Base-by-base conservation (phyloP, 768 basidiomycete genomes). In the Tephrocybe rancida region DNA sequence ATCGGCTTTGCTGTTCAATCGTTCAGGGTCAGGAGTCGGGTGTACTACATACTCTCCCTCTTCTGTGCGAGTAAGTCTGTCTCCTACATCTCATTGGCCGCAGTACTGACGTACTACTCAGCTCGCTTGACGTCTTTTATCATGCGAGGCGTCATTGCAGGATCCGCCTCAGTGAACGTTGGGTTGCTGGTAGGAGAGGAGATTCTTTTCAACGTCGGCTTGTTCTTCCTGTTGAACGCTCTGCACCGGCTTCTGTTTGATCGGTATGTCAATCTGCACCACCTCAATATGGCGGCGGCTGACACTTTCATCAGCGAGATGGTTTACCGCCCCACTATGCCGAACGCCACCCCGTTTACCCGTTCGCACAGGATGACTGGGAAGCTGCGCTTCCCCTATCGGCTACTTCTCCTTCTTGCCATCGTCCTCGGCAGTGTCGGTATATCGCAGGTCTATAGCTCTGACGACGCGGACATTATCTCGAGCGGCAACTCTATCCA, bases 171-270 rank as follows among this genome's bases (percentile, higher is more conserved):
- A 24, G n/a, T 38, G 4, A 11, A 53, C 30, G 22, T 39, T 18
- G 52, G 52, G 19, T 38, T 53, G 44, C 27, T 53, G 24, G 25
- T 53, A 11, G 52, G 52, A 13, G 52, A 53, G 38, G 44, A 53
- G 18, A 53, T 53, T n/a, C 44, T 47, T 5, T 8, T 35, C 19
- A 32, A 16, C 14, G 26, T 53, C 4, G 44, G 52, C 21, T 22
- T 53, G 24, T 53, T 46, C 45, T 35, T 32, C 8, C 44, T 53
- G 16, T 21, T 53, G 37, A 46, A 47, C 16, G 44, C 52, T 25
- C 21, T 47, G 27, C 30, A 47, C 44, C 24, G 37, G 16, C 44
- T 53, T 25, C 11, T 53, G 13, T 38, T 29, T n/a, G 44, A 53
- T 21, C 37, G 39, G 52, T 30, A 25, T 22, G 45, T 27, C 9